Evolutionary conservation across 2,329 filamentous ascomycete genomes (phyloP).

Genomic region (Oidium heveae): DNA sequence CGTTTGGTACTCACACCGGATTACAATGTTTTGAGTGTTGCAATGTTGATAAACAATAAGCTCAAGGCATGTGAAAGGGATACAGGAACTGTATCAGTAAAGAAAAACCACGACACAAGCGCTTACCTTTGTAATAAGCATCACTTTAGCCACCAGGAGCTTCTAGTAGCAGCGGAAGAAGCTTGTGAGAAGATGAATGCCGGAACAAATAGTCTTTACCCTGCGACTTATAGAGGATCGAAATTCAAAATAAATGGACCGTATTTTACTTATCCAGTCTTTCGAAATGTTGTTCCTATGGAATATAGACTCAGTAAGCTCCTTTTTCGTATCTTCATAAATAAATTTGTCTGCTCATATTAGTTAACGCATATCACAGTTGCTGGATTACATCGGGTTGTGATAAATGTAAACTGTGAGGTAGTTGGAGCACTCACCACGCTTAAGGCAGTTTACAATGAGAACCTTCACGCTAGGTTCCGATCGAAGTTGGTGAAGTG

Average conservation of each 20-base stretch:
- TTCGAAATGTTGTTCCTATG: not conserved
- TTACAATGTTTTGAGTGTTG: not conserved
- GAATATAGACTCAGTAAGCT: no score
- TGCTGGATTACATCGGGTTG: no score
- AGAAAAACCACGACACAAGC: not conserved
- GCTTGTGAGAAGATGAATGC: not conserved
- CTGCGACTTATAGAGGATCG: not conserved
- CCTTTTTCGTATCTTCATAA: no score
- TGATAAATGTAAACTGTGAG: no score
- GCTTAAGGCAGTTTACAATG: no score
- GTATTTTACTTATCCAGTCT: not conserved
- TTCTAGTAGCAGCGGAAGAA: not conserved
- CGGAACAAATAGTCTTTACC: not conserved
- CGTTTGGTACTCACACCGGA: not conserved
- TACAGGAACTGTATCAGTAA: not conserved
- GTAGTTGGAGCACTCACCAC: no score
- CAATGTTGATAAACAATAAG: not conserved
- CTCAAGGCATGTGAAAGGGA: not conserved
- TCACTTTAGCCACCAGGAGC: not conserved
- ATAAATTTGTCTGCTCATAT: no score
- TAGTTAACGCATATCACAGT: no score
- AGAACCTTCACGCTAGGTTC: no score
- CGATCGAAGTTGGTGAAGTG: no score
- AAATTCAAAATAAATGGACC: not conserved
- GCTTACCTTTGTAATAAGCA: not conserved